Evolutionary conservation across 345 rosid species (phyloP).

Genomic region (Aurinia saxatilis): DNA sequence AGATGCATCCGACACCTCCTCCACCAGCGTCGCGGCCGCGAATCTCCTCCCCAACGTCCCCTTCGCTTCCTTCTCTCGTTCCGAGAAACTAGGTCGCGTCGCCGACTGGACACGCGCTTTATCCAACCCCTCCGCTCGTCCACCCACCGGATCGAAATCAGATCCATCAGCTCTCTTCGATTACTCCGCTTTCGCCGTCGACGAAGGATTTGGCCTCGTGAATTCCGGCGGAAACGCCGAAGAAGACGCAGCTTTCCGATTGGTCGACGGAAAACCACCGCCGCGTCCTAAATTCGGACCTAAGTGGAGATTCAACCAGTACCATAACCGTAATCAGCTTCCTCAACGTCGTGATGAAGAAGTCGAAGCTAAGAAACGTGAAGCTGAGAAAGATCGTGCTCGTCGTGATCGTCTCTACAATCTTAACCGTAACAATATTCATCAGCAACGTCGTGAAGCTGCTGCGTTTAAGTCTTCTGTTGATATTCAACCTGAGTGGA

Average conservation of each 20-base stretch:
- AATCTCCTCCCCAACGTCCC: constrained; percentile 62
- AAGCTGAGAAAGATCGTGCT: constrained; percentile 90
- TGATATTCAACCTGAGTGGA: constrained; percentile 97
- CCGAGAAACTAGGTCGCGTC: constrained; percentile 88
- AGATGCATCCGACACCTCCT: constrained; percentile 24
- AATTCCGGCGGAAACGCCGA: constrained; percentile 33
- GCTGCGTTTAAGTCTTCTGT: constrained; percentile 81
- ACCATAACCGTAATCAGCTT: constrained; percentile 57
- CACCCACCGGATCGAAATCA: constrained; percentile 29
- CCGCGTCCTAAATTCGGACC: constrained; percentile 93
- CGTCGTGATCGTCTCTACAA: constrained; percentile 82
- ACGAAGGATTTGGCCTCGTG: constrained; percentile 57
- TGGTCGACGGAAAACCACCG: constrained; percentile 86
- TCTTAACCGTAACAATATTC: constrained; percentile 55
- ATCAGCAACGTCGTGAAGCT: constrained; percentile 77
- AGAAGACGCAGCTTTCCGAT: constrained; percentile 78
- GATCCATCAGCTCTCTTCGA: constrained; percentile 51
- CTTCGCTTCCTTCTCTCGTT: constrained; percentile 78
- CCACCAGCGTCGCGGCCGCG: constrained; percentile 32
- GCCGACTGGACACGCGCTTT: constrained; percentile 81
- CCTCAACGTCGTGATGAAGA: constrained; percentile 97
- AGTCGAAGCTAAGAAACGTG: constrained; percentile 79
- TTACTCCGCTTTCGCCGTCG: constrained; percentile 56
- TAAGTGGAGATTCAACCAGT: constrained; percentile 74
- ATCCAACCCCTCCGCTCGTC: constrained; percentile 33